Evolutionary conservation across 2,329 filamentous ascomycete species (phyloP).

Genomic region (Lasiodiplodia hormozganensis): DNA sequence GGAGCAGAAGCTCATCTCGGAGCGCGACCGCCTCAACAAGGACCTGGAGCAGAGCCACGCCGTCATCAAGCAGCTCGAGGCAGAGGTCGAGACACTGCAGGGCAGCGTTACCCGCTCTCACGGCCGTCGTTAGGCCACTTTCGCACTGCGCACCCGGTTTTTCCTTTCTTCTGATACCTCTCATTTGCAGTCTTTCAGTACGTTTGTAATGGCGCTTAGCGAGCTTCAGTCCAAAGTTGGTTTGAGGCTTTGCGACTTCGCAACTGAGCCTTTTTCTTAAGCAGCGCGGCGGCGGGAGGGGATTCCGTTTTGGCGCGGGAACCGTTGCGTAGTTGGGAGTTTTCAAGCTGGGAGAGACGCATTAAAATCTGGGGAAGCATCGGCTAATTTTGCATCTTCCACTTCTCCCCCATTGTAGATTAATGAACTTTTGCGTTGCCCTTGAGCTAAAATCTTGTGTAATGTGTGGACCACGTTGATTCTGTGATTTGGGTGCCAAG

Average conservation of each 20-base stretch:
- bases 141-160: conserved; percentile 33
- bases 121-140: conserved; percentile 75
- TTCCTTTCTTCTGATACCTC: conserved; percentile 50
- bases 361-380: conserved; percentile 28
- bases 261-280: conserved; percentile 13
- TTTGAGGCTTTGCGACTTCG: conserved; percentile 21
- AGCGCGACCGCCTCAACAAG: conserved; percentile 99
- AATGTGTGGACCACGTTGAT: not conserved
- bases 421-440: conserved; percentile 26
- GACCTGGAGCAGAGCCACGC: conserved; percentile 98
- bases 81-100: conserved; percentile 69
- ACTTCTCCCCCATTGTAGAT: conserved; percentile 28
- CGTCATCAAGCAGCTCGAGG: conserved; percentile 85
- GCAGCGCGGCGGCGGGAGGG: conserved; percentile 11
- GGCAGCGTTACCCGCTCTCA: conserved; percentile 88
- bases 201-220: conserved; percentile 48
- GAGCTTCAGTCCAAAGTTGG: conserved; percentile 25
- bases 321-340: conserved; percentile 24
- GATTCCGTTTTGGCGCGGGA: conserved; percentile 26
- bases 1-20: conserved; percentile 99
- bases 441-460: not conserved
- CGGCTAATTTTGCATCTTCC: conserved; percentile 29
- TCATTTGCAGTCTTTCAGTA: conserved; percentile 46
- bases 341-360: conserved; percentile 26
- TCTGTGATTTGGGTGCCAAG: conserved; percentile 1